These are phyloP conservation scores for Alternaria burnsii DNA, from an alignment of 2,329 filamentous ascomycete species.

Conservation along the genomic window DNA sequence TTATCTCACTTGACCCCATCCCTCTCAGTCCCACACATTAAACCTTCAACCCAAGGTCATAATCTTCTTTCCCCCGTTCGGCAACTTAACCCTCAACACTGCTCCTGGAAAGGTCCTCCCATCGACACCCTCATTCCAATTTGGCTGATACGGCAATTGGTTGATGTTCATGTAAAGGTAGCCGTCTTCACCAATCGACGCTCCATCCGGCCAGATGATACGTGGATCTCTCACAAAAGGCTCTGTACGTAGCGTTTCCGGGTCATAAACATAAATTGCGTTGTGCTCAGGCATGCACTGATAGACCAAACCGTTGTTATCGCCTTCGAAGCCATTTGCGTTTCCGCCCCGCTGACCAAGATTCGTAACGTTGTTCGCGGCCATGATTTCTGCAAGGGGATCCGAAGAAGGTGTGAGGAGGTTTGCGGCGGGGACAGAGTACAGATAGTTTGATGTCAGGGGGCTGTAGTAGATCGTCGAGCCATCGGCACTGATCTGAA, in stretches of 20 bases:
- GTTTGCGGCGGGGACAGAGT: conserved; percentile 54
- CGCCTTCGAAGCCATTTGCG: conserved; percentile 61
- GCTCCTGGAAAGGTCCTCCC: conserved; percentile 54
- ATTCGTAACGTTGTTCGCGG: conserved; percentile 57
- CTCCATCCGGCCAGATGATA: conserved; percentile 61
- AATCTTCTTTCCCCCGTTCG: conserved; percentile 51
- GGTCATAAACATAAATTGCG: conserved; percentile 54
- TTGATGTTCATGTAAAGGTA: conserved; percentile 60
- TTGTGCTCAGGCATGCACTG: conserved; percentile 60
- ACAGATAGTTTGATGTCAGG: conserved; percentile 55
- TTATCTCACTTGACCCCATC: neutral
- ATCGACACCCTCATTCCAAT: conserved; percentile 59
- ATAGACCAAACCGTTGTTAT: conserved; percentile 60
- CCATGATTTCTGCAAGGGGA: conserved; percentile 53
- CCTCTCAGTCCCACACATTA: neutral
- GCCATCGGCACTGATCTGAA: conserved; percentile 58
- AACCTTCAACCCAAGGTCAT: neutral
- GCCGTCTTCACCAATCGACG: conserved; percentile 29
- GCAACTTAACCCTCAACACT: conserved; percentile 56
- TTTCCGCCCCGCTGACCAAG: conserved; percentile 59
- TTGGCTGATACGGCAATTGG: conserved; percentile 58
- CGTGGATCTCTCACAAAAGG: conserved; percentile 57
- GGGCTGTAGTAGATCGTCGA: conserved; percentile 57
- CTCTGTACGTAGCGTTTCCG: conserved; percentile 53
- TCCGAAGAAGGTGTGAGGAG: conserved; percentile 53